Conservation (phyloP, 306 rosid genomes). For the Vigna mungo region DNA sequence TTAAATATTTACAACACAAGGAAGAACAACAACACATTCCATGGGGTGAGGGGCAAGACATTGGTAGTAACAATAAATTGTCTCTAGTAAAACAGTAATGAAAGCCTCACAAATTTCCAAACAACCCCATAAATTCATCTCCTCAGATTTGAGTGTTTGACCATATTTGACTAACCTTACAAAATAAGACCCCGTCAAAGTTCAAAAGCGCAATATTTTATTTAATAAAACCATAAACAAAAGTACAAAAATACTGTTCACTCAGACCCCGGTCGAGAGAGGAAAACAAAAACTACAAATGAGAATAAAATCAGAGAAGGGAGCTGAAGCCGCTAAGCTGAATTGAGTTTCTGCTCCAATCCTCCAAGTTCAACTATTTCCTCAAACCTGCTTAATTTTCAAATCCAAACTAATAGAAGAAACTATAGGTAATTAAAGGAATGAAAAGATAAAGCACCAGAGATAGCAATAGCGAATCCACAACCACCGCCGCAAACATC, state of each 20-base stretch:
- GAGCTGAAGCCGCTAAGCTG: neutral
- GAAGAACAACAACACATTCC: neutral
- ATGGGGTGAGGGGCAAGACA: constrained; percentile 22
- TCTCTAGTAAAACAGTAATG: neutral
- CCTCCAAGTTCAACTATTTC: neutral
- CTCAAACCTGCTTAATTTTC: constrained; percentile 18
- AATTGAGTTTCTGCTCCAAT: neutral
- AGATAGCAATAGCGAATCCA: constrained; percentile 92
- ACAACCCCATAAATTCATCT: constrained; percentile 4
- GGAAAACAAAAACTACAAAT: neutral
- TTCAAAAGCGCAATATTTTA: constrained; percentile 1
- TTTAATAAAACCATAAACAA: neutral
- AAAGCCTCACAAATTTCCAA: neutral
- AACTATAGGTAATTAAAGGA: neutral
- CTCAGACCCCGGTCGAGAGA: neutral
- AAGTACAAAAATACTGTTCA: neutral
- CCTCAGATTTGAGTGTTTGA: neutral
- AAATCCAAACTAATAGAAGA: neutral
- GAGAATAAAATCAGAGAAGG: neutral
- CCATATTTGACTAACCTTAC: neutral
- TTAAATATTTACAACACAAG: neutral
- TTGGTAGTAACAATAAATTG: neutral
- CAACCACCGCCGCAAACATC: constrained; percentile 94
- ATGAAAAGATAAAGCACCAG: constrained; percentile 57
- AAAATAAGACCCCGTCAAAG: neutral